phyloP scores from a whole-genome alignment of 192 early-diverging fungal species.

The Lunasporangiospora selenospora region DNA sequence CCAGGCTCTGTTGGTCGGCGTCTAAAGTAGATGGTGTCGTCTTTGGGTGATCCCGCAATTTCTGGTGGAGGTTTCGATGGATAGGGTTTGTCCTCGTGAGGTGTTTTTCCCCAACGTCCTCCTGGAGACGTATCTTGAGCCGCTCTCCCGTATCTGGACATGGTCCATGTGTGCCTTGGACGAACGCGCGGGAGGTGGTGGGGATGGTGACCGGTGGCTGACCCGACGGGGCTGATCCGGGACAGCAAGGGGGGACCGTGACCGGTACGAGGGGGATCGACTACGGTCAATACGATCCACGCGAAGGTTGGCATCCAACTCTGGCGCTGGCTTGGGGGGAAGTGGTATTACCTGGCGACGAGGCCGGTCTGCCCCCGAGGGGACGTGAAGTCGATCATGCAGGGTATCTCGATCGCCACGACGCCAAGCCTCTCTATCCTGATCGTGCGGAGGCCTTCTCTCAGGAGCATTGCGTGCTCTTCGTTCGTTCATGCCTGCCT shows the following conservation, averaged over 20 bases:
- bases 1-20: too few species aligned
- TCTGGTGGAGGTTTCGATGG: conserved; percentile 4
- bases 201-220: too few species aligned
- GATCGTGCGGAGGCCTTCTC: too few species aligned
- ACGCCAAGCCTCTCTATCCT: too few species aligned
- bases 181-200: too few species aligned
- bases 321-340: conserved; percentile 26
- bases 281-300: conserved; percentile 22
- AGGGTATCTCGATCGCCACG: too few species aligned
- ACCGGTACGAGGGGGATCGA: conserved; percentile 36
- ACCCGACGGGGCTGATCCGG: too few species aligned
- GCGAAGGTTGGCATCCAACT: conserved; percentile 23
- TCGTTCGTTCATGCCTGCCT: too few species aligned
- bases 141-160: background rate
- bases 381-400: too few species aligned
- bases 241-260: conserved; percentile 19
- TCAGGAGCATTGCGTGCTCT: too few species aligned
- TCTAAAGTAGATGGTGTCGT: conserved; percentile 29
- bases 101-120: conserved; percentile 40
- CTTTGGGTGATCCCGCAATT: conserved; percentile 9
- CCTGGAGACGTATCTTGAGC: conserved; percentile 9
- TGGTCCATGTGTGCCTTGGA: conserved; percentile 40
- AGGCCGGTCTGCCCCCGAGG: too few species aligned
- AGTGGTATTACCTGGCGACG: conserved; percentile 37
- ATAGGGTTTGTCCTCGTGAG: conserved; percentile 41